Evolutionary conservation across 192 early-diverging fungal species (phyloP).

Genomic region (Coemansia sp.): DNA sequence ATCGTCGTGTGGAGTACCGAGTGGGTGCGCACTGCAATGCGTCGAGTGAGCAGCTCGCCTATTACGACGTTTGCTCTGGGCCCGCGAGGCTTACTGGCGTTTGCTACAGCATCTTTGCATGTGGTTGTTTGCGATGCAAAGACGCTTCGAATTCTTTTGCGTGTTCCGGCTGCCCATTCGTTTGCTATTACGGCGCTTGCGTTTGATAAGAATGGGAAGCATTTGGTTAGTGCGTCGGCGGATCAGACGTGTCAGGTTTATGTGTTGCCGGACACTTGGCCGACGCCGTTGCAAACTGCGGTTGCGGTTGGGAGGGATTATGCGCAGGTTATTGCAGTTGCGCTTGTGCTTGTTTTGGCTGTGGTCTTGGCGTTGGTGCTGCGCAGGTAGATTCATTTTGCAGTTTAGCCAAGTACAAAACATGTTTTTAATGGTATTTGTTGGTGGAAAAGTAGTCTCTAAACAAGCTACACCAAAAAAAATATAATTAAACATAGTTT

Average conservation of each 20-base stretch:
- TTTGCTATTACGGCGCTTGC: constrained; percentile 76
- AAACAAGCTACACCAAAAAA: too few species aligned
- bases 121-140: constrained; percentile 64
- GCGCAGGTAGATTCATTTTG: too few species aligned
- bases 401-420: too few species aligned
- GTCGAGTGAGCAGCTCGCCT: constrained; percentile 26
- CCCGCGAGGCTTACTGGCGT: constrained; percentile 67
- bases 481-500: too few species aligned
- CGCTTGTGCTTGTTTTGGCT: constrained; percentile 31
- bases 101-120: constrained; percentile 70
- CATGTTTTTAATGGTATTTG: too few species aligned
- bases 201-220: constrained; percentile 63
- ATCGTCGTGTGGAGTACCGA: constrained; percentile 39
- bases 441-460: too few species aligned
- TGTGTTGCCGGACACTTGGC: constrained; percentile 55
- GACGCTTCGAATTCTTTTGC: constrained; percentile 57
- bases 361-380: neutral
- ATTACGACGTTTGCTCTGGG: constrained; percentile 55
- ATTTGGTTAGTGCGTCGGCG: constrained; percentile 76
- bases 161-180: constrained; percentile 68
- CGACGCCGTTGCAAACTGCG: constrained; percentile 21
- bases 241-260: constrained; percentile 70
- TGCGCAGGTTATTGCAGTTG: constrained; percentile 21
- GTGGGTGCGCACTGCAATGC: constrained; percentile 27
- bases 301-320: constrained; percentile 14